These are phyloP conservation scores for Prunus armeniaca DNA, from an alignment of 306 rosid species.

Conservation along the genomic window DNA sequence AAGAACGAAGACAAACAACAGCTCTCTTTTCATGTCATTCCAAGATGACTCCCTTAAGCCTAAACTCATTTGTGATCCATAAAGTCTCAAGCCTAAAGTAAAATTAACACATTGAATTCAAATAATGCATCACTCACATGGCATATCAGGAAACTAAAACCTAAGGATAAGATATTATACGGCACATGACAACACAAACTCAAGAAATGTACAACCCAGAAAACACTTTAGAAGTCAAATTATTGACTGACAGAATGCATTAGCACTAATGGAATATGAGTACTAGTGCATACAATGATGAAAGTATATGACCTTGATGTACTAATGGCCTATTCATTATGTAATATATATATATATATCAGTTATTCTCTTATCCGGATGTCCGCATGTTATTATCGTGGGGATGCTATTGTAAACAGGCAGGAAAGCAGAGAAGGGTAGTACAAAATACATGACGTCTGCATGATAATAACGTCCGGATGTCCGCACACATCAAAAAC, in stretches of 20 bases:
- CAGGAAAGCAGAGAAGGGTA: no score
- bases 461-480: no score
- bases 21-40: background rate
- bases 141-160: background rate
- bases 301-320: background rate
- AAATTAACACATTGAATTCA: background rate
- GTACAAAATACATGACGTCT: no score
- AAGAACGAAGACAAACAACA: background rate
- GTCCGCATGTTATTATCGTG: no score
- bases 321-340: background rate
- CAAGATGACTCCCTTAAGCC: conserved; percentile 1
- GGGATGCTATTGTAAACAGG: no score
- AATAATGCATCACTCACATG: background rate
- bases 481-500: no score
- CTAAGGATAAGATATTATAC: background rate
- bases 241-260: background rate
- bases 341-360: background rate
- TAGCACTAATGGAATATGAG: background rate
- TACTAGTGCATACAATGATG: background rate
- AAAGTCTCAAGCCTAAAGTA: background rate
- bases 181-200: background rate
- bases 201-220: background rate
- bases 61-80: background rate
- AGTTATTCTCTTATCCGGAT: no score
- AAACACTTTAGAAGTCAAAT: background rate